These are phyloP conservation scores for Eucalyptus victrix DNA, from an alignment of 345 rosid species.

Conservation along the genomic window DNA sequence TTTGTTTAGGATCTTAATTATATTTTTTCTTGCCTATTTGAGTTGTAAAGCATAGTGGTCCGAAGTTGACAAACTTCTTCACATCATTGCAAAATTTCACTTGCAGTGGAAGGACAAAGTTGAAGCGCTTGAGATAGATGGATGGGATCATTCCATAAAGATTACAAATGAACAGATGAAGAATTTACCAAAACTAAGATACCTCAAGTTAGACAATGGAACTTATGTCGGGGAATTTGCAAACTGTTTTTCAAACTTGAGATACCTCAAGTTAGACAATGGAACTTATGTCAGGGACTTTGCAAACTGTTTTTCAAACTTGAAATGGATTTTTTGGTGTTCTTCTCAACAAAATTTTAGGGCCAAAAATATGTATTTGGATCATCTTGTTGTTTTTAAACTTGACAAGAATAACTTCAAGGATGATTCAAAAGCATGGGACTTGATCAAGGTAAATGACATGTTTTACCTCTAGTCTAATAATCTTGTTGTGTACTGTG, in stretches of 20 bases:
- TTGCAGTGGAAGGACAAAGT: fast-evolving
- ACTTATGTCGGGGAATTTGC: fast-evolving
- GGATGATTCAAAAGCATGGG: neutral
- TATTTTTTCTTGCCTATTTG: fast-evolving
- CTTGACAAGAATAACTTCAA: fast-evolving
- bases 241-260: fast-evolving
- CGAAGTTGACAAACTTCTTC: neutral
- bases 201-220: fast-evolving
- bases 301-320: fast-evolving
- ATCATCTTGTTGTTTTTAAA: neutral
- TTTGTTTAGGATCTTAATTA: neutral
- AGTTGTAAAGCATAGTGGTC: neutral
- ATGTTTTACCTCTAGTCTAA: neutral
- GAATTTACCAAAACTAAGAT: neutral
- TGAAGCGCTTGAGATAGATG: neutral
- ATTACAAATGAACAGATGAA: neutral
- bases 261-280: fast-evolving
- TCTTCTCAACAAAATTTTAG: fast-evolving
- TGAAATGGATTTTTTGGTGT: neutral
- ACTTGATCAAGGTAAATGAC: neutral
- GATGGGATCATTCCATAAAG: fast-evolving
- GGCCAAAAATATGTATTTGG: neutral
- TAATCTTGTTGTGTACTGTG: no score
- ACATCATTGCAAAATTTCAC: neutral
- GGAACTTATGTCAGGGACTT: neutral